phyloP scores from a whole-genome alignment of 1,284 basidiomycete genomes.

The Cerioporus squamosus region DNA sequence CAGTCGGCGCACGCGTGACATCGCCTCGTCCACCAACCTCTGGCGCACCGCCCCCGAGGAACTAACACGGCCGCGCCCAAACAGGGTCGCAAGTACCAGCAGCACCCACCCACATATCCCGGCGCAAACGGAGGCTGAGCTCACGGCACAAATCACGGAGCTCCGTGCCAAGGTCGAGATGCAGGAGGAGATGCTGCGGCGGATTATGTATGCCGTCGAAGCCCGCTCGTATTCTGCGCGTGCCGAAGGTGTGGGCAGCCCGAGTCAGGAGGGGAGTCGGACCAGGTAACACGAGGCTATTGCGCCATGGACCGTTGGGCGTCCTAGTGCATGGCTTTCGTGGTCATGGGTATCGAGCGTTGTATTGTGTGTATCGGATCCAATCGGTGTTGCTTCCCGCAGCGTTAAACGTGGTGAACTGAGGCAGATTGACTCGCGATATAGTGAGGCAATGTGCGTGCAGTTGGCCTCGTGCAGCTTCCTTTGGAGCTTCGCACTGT shows the following conservation, averaged over 20 bases:
- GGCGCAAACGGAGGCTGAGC: conserved; percentile 39
- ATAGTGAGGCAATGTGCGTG: no score
- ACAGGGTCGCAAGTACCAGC: conserved; percentile 13
- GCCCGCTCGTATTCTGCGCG: conserved; percentile 1
- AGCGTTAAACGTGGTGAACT: background rate
- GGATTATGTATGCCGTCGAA: conserved; percentile 47
- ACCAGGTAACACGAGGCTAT: conserved; percentile 15
- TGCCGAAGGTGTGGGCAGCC: background rate
- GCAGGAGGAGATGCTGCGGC: conserved; percentile 56
- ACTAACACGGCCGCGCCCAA: conserved; percentile 25
- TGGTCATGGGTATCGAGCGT: background rate
- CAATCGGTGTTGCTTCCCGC: background rate
- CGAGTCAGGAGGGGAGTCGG: conserved; percentile 9
- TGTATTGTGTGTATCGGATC: background rate
- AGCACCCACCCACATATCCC: background rate
- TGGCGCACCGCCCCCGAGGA: conserved; percentile 29
- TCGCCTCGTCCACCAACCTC: conserved; percentile 18
- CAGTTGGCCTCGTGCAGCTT: no score
- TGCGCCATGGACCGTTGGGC: background rate
- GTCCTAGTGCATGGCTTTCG: background rate
- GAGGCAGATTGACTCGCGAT: background rate
- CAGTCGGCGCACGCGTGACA: conserved; percentile 15
- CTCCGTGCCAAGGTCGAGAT: conserved; percentile 54
- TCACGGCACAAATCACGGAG: conserved; percentile 63
- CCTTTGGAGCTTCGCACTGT: no score